Evolutionary conservation across 495 filamentous ascomycete species (phyloP), one percentile per base, ranked within the genome.

Genomic region (Hypoxylon crocopeplum): DNA sequence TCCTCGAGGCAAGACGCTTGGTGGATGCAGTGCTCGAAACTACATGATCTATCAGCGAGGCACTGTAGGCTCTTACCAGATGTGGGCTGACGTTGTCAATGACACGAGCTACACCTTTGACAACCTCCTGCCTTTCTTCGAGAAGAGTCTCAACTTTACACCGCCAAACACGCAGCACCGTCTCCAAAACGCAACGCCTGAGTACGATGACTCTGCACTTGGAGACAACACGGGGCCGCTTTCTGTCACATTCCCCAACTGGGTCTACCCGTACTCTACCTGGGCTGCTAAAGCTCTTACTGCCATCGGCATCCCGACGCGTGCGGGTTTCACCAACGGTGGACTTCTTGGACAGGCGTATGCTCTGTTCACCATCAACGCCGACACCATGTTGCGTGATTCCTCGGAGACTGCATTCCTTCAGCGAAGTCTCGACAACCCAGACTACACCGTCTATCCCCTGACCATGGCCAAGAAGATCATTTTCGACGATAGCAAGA

Each of bases 41-140:
- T 79, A 71, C 33, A 79, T 86, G 82, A 54, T 75, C 7, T 85
- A 74, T 45, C 70, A 74, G 5, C 62, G 75, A 12, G 59, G 37
- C 10, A 68, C 62, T 17, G 48, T 47, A 4, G 77, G 71, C 0
- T 67, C 81, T 0, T 78, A 78, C 56, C 67, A 83, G 10, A 59
- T 69, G 55, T 88, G 85, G 85, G 85, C 85, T 0, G 76, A 83
- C 21, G 32, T 44, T 0, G 83, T 87, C 5, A 77, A 79, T 32
- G 86, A 88, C 57, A 40, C 75, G 1, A 78, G 71, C 46, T 90
- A 83, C 56, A 70, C 69, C 2, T 88, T 73, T 24, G 74, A 82
- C 7, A 72, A 78, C 5, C 49, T 84, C 0, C 69, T 85, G 0
- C 82, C 82, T 0, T 84, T 76, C 55, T 88, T 80, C 51, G 68